Evolutionary conservation across 2,329 filamentous ascomycete species (phyloP).

Genomic region (Cladosporium sphaerospermum): DNA sequence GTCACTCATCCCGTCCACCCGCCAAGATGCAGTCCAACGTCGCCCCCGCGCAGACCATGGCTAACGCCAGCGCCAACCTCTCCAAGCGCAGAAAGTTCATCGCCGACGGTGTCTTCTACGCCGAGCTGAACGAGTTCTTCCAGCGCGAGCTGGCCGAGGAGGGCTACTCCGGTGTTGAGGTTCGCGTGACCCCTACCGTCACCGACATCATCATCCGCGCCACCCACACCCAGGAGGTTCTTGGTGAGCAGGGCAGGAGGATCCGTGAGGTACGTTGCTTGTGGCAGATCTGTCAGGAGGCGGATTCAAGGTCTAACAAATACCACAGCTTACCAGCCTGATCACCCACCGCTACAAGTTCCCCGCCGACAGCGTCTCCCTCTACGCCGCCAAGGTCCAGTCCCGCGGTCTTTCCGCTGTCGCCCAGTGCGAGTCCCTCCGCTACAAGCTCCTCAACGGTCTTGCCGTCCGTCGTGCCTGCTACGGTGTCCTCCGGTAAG

Average conservation of each 20-base stretch:
- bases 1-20: slow-evolving; percentile 12
- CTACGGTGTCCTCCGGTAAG: slow-evolving; percentile 81
- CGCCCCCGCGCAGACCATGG: slow-evolving; percentile 19
- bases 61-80: slow-evolving; percentile 44
- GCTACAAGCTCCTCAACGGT: slow-evolving; percentile 99
- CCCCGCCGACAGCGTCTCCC: slow-evolving; percentile 99
- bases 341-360: slow-evolving; percentile 99
- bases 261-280: slow-evolving; percentile 65
- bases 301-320: background rate
- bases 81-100: slow-evolving; percentile 77
- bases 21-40: slow-evolving; percentile 13
- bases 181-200: slow-evolving; percentile 98
- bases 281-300: background rate
- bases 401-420: slow-evolving; percentile 99
- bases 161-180: slow-evolving; percentile 99
- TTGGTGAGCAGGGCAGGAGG: slow-evolving; percentile 98
- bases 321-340: slow-evolving; percentile 75
- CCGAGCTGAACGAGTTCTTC: slow-evolving; percentile 99
- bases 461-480: slow-evolving; percentile 96
- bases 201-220: slow-evolving; percentile 99
- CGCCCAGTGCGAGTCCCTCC: slow-evolving; percentile 99
- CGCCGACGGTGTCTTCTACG: slow-evolving; percentile 97
- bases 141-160: slow-evolving; percentile 99
- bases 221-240: slow-evolving; percentile 99
- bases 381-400: slow-evolving; percentile 99